These are phyloP conservation scores for Fusarium pininemorale DNA, from an alignment of 2,329 filamentous ascomycete species.

Conservation along the genomic window DNA sequence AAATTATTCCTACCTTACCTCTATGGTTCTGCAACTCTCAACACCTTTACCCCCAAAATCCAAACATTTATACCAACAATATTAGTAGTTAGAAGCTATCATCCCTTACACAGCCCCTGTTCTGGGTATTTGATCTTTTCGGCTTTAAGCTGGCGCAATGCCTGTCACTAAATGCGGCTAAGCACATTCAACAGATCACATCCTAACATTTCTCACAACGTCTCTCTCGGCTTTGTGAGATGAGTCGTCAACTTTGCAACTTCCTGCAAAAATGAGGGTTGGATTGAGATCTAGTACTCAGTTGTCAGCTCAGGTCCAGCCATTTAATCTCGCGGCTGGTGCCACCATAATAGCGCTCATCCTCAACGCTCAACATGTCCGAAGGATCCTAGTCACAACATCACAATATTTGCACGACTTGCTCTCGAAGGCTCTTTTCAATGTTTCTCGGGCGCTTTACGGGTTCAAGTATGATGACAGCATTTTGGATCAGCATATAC, in stretches of 20 bases:
- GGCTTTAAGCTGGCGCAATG: neutral
- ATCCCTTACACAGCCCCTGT: too few species aligned
- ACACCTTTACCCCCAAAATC: too few species aligned
- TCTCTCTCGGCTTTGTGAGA: neutral
- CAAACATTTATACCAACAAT: neutral
- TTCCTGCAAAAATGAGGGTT: neutral
- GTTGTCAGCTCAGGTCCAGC: neutral
- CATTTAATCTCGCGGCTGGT: neutral
- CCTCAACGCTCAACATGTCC: neutral
- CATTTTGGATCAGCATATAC: neutral
- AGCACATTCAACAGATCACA: neutral
- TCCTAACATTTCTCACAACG: neutral
- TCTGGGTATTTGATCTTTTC: neutral
- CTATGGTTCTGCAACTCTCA: too few species aligned
- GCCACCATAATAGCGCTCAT: neutral
- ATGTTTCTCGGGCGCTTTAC: neutral
- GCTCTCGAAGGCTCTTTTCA: neutral
- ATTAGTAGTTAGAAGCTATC: too few species aligned
- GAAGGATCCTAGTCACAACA: neutral
- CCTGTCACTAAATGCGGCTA: neutral
- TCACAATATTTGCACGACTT: neutral
- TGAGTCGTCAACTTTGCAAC: neutral
- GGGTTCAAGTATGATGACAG: neutral
- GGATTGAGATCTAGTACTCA: neutral
- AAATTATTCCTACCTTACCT: too few species aligned